These are phyloP conservation scores for Eucalyptus sideroxylon DNA, from an alignment of 345 rosid genomes.

Conservation along the genomic window DNA sequence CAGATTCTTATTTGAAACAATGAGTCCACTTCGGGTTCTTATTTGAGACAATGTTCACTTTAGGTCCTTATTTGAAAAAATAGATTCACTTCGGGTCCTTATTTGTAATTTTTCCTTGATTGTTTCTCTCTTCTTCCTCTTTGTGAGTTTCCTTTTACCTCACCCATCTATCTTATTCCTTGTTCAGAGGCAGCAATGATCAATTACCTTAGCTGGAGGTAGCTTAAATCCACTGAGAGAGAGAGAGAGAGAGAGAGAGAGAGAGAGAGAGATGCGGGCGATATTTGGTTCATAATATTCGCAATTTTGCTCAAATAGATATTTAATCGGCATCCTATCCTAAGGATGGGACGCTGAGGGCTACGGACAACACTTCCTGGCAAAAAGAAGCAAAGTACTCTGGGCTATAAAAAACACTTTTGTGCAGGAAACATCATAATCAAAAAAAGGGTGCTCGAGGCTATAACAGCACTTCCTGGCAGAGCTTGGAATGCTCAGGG, in stretches of 20 bases:
- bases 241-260: too few relatives aligned
- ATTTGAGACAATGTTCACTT: too few relatives aligned
- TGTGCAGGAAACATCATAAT: too few relatives aligned
- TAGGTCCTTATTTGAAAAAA: too few relatives aligned
- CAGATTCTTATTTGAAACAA: too few relatives aligned
- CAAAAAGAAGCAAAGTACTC: neutral
- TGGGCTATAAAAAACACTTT: neutral
- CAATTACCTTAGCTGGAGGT: neutral
- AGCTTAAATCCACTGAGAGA: neutral
- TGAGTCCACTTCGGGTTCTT: too few relatives aligned
- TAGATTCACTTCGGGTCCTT: too few relatives aligned
- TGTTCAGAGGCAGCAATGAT: neutral
- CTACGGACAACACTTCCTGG: neutral
- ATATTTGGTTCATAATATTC: neutral
- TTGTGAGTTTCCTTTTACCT: neutral
- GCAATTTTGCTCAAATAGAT: neutral
- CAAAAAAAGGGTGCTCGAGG: neutral
- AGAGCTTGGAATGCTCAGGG: neutral
- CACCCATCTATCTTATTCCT: neutral
- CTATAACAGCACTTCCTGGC: neutral
- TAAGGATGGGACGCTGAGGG: neutral
- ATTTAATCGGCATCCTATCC: neutral
- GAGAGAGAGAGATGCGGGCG: too few relatives aligned
- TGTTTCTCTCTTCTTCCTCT: neutral
- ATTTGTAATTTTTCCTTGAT: neutral